phyloP scores from a whole-genome alignment of 2,329 filamentous ascomycete genomes.

The Davidsoniella eucalypti region DNA sequence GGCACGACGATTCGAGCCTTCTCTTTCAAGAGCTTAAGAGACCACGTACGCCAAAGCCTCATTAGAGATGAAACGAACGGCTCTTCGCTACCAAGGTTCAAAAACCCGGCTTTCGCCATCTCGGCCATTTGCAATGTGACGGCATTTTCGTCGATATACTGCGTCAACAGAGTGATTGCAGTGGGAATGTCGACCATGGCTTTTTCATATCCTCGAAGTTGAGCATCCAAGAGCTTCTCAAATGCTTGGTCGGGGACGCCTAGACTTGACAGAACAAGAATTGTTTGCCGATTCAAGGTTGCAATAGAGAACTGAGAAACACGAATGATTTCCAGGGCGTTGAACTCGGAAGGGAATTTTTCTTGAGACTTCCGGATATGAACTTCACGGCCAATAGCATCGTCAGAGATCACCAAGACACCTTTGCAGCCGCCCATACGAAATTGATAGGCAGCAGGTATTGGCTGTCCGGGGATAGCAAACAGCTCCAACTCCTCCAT shows the following conservation, averaged over 20 bases:
- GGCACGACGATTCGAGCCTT: conserved; percentile 75
- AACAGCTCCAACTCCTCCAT: conserved; percentile 47
- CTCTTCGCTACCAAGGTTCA: conserved; percentile 41
- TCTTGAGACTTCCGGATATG: conserved; percentile 71
- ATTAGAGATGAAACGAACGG: conserved; percentile 71
- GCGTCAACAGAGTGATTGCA: conserved; percentile 52
- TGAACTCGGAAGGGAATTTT: conserved; percentile 62
- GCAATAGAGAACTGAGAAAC: conserved; percentile 61
- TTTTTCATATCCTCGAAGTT: conserved; percentile 50
- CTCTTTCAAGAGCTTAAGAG: conserved; percentile 77
- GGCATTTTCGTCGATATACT: conserved; percentile 72
- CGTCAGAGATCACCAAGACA: conserved; percentile 59
- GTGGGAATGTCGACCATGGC: conserved; percentile 50
- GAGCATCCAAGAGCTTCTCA: conserved; percentile 44
- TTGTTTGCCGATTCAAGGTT: conserved; percentile 78
- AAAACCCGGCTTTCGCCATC: conserved; percentile 69
- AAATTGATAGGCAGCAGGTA: conserved; percentile 80
- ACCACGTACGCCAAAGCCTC: conserved; percentile 76
- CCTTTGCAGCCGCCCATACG: conserved; percentile 88
- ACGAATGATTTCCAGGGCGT: conserved; percentile 70
- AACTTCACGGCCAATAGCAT: conserved; percentile 49
- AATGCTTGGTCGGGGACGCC: conserved; percentile 57
- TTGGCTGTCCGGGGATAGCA: conserved; percentile 13
- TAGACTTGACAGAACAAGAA: conserved; percentile 64
- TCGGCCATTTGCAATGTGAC: conserved; percentile 57